phyloP scores from a whole-genome alignment of 345 rosid genomes.

The Citrus australasica region DNA sequence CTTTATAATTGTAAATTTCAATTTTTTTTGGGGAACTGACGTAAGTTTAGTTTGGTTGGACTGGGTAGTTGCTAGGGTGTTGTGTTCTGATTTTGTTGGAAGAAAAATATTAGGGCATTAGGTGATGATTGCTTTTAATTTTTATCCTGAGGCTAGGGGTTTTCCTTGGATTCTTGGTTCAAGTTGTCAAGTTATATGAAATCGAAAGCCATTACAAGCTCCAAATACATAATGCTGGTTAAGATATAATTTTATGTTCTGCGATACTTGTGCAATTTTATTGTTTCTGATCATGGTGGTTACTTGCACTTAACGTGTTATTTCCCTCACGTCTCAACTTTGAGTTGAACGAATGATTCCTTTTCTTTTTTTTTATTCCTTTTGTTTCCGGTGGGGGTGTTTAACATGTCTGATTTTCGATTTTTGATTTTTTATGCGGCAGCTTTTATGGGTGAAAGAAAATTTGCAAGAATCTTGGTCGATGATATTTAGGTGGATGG shows the following conservation, averaged over 20 bases:
- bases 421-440: constrained; percentile 17
- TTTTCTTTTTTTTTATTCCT: neutral
- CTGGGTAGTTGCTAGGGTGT: neutral
- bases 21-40: neutral
- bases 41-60: neutral
- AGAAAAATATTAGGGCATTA: neutral
- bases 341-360: neutral
- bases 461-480: constrained; percentile 94
- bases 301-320: neutral
- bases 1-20: neutral
- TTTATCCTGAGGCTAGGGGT: neutral
- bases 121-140: neutral
- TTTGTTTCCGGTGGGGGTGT: too few relatives aligned
- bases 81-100: neutral
- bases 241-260: neutral
- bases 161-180: neutral
- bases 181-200: neutral
- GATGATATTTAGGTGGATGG: constrained; percentile 97
- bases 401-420: too few relatives aligned
- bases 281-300: neutral
- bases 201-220: neutral
- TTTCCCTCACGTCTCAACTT: neutral
- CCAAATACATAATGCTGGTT: neutral
- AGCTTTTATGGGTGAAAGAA: constrained; percentile 99
- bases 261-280: neutral